Percentiles rank a stretch among this genome's conserved stretches.
Evolutionary conservation across 78 protist species (phyloP).

Genomic region (Dictyostelium purpureum): DNA sequence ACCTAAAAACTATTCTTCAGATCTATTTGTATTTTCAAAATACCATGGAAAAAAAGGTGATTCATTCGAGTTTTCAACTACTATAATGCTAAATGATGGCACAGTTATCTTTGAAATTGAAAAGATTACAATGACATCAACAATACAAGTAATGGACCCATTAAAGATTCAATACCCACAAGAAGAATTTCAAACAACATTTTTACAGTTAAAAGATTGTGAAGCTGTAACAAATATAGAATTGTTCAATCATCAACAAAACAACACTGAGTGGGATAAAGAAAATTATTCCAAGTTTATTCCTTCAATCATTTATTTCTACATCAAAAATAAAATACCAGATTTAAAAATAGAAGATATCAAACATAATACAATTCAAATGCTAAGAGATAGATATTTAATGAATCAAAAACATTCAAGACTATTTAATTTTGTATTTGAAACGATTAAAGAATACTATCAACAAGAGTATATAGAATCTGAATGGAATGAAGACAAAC

Average conservation of each 20-base stretch:
- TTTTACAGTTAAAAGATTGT: too few relatives aligned
- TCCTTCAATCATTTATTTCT: neutral
- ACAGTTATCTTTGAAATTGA: neutral
- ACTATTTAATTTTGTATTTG: neutral
- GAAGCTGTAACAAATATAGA: too few relatives aligned
- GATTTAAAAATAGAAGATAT: neutral
- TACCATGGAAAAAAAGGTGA: neutral
- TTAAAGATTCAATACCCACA: neutral
- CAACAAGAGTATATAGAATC: too few relatives aligned
- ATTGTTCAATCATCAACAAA: neutral
- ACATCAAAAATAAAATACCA: neutral
- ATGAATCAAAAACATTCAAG: neutral
- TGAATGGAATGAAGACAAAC: too few relatives aligned
- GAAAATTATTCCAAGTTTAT: neutral
- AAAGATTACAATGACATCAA: neutral
- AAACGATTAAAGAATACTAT: neutral
- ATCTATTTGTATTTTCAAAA: neutral
- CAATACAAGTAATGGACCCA: neutral
- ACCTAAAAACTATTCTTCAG: neutral
- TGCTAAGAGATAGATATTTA: neutral
- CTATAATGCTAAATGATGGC: slow-evolving; percentile 18
- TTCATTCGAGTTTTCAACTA: neutral
- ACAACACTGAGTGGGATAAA: neutral
- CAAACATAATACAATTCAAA: too few relatives aligned
- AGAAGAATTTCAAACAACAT: too few relatives aligned